Conservation (phyloP, 2,329 filamentous ascomycete genomes). For the Paraphoma sp. region DNA sequence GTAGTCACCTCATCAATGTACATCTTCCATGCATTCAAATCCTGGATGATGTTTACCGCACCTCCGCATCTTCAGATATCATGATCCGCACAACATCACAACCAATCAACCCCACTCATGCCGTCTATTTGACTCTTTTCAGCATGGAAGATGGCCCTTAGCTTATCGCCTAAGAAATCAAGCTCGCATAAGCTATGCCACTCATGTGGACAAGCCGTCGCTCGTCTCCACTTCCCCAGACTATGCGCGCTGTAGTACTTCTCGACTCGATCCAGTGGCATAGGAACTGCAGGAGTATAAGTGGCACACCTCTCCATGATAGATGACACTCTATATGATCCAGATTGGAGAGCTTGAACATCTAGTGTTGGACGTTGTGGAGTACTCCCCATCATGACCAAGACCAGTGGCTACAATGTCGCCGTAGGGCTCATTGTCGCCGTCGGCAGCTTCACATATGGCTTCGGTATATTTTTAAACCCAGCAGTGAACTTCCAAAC, state of each 20-base stretch:
- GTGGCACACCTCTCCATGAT: background rate
- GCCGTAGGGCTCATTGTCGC: slow-evolving; percentile 31
- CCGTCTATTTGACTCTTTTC: background rate
- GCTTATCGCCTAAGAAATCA: background rate
- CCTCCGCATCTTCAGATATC: background rate
- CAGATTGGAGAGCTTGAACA: background rate
- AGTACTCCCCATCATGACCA: slow-evolving; percentile 18
- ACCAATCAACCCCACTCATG: background rate
- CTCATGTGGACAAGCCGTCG: slow-evolving; percentile 2
- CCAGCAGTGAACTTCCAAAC: background rate
- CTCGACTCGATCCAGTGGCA: background rate
- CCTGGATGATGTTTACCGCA: background rate
- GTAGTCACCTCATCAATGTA: no score
- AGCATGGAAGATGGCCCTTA: background rate
- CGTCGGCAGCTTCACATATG: slow-evolving; percentile 31
- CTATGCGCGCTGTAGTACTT: background rate
- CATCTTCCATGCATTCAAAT: background rate
- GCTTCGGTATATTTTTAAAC: slow-evolving; percentile 19
- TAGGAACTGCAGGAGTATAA: slow-evolving; percentile 2
- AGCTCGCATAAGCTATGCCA: background rate
- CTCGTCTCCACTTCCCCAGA: slow-evolving; percentile 8
- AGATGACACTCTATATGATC: background rate
- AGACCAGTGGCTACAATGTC: slow-evolving; percentile 32
- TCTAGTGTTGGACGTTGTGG: background rate
- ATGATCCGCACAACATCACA: background rate